A percentile compares a stretch with the other conserved stretches of the same genome.
Evolutionary conservation across 139 green algal genomes (phyloP).

Genomic region (Chlorella sp.): DNA sequence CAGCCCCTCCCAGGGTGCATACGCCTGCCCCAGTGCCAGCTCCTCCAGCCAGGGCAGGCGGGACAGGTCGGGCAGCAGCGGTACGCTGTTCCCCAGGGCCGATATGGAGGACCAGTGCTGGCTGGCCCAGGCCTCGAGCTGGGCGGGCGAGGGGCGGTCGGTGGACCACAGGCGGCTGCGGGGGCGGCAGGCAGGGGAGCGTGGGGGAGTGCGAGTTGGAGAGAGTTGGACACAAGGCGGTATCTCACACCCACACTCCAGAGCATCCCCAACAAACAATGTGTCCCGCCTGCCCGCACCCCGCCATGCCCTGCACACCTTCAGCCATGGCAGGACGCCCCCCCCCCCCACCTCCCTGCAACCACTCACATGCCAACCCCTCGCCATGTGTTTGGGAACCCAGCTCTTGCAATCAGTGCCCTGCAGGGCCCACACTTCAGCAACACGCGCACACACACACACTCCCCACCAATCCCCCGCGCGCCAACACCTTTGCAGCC

Average conservation of each 20-base stretch:
- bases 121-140: not conserved
- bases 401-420: too few species aligned
- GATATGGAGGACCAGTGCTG: not conserved
- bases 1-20: not conserved
- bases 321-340: too few species aligned
- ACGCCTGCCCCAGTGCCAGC: not conserved
- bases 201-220: too few species aligned
- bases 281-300: too few species aligned
- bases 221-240: too few species aligned
- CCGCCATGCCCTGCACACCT: too few species aligned
- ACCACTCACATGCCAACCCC: not conserved
- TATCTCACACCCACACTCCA: too few species aligned
- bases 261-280: too few species aligned
- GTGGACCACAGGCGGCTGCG: not conserved
- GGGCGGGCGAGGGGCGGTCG: not conserved
- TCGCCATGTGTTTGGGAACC: too few species aligned
- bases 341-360: not conserved
- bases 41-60: not conserved
- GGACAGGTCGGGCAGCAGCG: not conserved
- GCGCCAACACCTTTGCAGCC: not conserved
- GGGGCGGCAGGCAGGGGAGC: not conserved
- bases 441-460: not conserved
- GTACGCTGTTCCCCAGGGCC: not conserved
- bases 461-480: too few species aligned
- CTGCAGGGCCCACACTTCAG: too few species aligned